Base-by-base conservation (phyloP, 2,329 filamentous ascomycete species). In the Truncatella angustata region DNA sequence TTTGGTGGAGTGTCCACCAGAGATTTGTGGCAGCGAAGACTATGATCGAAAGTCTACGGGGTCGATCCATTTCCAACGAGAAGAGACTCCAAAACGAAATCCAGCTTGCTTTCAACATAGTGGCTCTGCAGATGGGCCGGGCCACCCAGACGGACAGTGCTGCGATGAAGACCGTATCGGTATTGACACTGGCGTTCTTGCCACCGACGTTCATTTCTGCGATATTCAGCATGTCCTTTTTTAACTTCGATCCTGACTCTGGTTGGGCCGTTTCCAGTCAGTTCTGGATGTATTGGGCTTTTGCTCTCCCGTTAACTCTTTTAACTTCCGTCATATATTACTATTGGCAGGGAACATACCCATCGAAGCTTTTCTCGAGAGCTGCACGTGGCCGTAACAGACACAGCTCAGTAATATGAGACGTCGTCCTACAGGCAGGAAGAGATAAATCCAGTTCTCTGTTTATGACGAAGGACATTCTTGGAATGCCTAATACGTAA, bases 11-110 rank as follows among this genome's bases (percentile, higher is more conserved):
- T 4, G 61, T 72, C 1, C 63, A 65, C 21, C 55, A 65, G 26
- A 58, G 66, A 4, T 61, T 77, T 4, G 52, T 58, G 0, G 71
- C 66, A 49, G 63, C 59, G 34, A 60, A 67, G 24, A 63, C 68
- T 16, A 64, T 72, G 14, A 47, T 73, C 1, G 54, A 58, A 14
- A 70, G 66, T 47, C 63, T 75, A 0, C 64, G 65, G 2, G 55
- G 63, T 10, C 67, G 75, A 11, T 67, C 73, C 0, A 54, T 54
- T 0, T 68, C 74, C 1, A 76, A 73, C 58, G 67, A 69, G 11
- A 65, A 72, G 12, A 56, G 83, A 53, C 67, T 86, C 60, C 46
- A 78, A 63, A 65, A 85, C 68, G 63, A 85, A 74, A 72, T 86
- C 66, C 66, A 84, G 52, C 69, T 86, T 54, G 60, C 70, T 0